phyloP scores from a whole-genome alignment of 345 rosid genomes.

The Noccaea bulbosa region DNA sequence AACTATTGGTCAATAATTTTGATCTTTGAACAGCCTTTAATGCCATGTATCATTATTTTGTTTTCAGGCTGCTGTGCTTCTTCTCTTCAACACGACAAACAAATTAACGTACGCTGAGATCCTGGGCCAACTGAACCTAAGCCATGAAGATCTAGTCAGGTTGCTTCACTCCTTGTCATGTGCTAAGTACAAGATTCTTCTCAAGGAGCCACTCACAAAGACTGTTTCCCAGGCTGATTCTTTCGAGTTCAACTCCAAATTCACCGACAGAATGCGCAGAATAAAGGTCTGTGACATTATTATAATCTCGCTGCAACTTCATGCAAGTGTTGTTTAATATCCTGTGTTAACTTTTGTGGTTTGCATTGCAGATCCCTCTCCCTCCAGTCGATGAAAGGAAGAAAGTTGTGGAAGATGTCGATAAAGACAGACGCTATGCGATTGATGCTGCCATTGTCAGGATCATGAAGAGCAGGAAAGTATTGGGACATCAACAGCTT shows the following conservation, averaged over 20 bases:
- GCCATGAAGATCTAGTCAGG: slow-evolving; percentile 83
- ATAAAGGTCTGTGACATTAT: slow-evolving; percentile 64
- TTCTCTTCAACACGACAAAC: slow-evolving; percentile 84
- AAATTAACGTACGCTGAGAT: slow-evolving; percentile 82
- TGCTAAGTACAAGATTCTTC: slow-evolving; percentile 80
- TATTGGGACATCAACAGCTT: slow-evolving; percentile 81
- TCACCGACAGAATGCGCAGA: slow-evolving; percentile 89
- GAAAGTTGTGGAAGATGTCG: slow-evolving; percentile 92
- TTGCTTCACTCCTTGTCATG: slow-evolving; percentile 89
- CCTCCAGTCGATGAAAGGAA: slow-evolving; percentile 94
- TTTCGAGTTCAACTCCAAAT: slow-evolving; percentile 78
- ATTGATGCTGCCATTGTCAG: slow-evolving; percentile 98
- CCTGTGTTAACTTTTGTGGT: background rate
- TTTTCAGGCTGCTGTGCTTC: slow-evolving; percentile 78
- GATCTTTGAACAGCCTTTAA: background rate
- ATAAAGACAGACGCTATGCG: slow-evolving; percentile 87
- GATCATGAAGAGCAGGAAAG: slow-evolving; percentile 94
- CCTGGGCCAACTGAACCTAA: slow-evolving; percentile 76
- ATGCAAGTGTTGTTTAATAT: background rate
- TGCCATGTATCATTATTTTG: background rate
- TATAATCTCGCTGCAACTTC: background rate
- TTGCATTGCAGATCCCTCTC: slow-evolving; percentile 75
- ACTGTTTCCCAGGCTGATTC: slow-evolving; percentile 57
- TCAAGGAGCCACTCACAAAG: slow-evolving; percentile 67
- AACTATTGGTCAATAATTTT: background rate